phyloP scores from a whole-genome alignment of 208 protist species.

The Trichomonas tenax region DNA sequence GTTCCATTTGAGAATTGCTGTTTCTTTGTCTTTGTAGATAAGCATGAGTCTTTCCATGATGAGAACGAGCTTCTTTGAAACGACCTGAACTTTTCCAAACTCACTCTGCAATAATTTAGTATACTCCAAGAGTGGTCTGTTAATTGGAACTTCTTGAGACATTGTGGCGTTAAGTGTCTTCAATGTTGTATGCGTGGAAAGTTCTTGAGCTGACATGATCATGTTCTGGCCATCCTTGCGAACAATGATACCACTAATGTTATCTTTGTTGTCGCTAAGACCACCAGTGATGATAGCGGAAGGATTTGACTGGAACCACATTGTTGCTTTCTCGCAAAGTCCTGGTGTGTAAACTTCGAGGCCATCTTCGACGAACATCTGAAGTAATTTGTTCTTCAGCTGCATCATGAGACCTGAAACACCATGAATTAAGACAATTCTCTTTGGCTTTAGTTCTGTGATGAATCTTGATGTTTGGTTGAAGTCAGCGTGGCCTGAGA shows the following conservation, averaged over 20 bases:
- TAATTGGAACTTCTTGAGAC: neutral
- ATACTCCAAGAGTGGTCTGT: neutral
- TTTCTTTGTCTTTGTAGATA: neutral
- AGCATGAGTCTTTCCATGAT: neutral
- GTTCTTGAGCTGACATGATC: constrained; percentile 21
- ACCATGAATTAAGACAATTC: constrained; percentile 27
- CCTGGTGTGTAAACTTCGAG: constrained; percentile 15
- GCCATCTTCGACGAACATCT: neutral
- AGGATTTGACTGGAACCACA: constrained; percentile 25
- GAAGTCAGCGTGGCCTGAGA: constrained; percentile 32
- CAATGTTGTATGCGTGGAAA: neutral
- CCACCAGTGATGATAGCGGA: constrained; percentile 17
- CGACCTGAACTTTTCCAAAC: neutral
- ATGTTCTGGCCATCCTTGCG: constrained; percentile 11
- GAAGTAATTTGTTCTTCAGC: constrained; percentile 6
- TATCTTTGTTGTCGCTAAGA: neutral
- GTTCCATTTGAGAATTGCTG: constrained; percentile 20
- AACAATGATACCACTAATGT: constrained; percentile 24
- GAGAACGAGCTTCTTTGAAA: neutral
- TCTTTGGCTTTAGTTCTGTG: neutral
- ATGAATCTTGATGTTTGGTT: constrained; percentile 28
- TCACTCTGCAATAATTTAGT: neutral
- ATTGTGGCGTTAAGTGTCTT: neutral
- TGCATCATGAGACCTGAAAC: constrained; percentile 22
- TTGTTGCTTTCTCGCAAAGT: constrained; percentile 26